phyloP scores from a whole-genome alignment of 441 rosid genomes.

The Sinapis alba region DNA sequence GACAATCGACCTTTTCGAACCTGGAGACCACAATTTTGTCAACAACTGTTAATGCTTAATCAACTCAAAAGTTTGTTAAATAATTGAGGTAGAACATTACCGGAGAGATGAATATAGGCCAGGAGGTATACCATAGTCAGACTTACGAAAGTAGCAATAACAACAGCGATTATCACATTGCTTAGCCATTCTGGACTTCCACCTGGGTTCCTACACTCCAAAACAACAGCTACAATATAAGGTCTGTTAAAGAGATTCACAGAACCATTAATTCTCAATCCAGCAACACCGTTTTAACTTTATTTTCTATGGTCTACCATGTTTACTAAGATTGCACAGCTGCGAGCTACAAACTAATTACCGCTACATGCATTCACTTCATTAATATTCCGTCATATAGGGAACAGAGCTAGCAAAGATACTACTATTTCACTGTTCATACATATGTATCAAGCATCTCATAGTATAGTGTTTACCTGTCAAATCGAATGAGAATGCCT shows the following conservation, averaged over 20 bases:
- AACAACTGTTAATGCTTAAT: not conserved
- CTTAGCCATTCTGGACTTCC: slow-evolving; percentile 90
- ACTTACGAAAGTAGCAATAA: slow-evolving; percentile 50
- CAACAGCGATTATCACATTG: slow-evolving; percentile 50
- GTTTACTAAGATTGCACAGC: not conserved
- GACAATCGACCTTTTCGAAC: slow-evolving; percentile 66
- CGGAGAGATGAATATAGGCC: slow-evolving; percentile 89
- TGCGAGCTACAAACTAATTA: not conserved
- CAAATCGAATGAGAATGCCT: slow-evolving; percentile 76
- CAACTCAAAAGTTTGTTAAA: not conserved
- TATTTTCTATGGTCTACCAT: not conserved
- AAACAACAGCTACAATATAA: slow-evolving; percentile 7
- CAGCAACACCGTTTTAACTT: not conserved
- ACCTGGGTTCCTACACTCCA: slow-evolving; percentile 77
- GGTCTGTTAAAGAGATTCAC: not conserved
- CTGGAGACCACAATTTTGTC: slow-evolving; percentile 42
- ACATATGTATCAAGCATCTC: slow-evolving; percentile 14
- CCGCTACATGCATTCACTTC: not conserved
- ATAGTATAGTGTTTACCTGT: slow-evolving; percentile 51
- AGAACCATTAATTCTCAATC: not conserved
- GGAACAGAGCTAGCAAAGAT: not conserved
- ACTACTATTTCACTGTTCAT: not conserved
- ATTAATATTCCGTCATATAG: not conserved
- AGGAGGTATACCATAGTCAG: slow-evolving; percentile 59
- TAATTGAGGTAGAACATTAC: slow-evolving; percentile 42